Conservation (phyloP, 2,329 filamentous ascomycete species). For the Alternaria ethzedia region DNA sequence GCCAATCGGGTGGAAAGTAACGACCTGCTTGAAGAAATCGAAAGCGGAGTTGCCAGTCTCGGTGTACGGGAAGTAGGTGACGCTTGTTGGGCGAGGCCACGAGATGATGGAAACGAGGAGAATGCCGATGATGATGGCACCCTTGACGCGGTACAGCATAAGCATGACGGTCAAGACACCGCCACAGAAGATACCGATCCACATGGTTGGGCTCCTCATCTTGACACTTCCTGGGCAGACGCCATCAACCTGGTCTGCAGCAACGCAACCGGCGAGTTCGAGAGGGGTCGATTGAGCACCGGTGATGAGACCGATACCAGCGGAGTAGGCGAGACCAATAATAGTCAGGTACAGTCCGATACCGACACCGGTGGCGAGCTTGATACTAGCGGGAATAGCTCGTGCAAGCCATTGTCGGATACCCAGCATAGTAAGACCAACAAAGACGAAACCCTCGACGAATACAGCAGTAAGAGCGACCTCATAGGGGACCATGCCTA, state of each 20-base stretch:
- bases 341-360: conserved; percentile 83
- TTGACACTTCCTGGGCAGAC: conserved; percentile 69
- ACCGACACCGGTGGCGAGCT: conserved; percentile 83
- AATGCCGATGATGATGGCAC: conserved; percentile 84
- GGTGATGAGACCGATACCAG: conserved; percentile 80
- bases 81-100: conserved; percentile 77
- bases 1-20: conserved; percentile 79
- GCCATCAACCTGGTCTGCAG: conserved; percentile 55
- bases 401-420: conserved; percentile 72
- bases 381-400: conserved; percentile 82
- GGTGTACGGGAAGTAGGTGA: conserved; percentile 83
- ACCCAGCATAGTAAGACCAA: conserved; percentile 74
- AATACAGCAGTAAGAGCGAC: conserved; percentile 86
- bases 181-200: conserved; percentile 87
- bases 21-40: conserved; percentile 87
- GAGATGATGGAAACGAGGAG: conserved; percentile 85
- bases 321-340: conserved; percentile 78
- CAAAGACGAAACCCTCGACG: conserved; percentile 85
- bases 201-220: conserved; percentile 84
- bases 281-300: conserved; percentile 72
- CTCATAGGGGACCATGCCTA: conserved; percentile 69
- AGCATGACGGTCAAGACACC: conserved; percentile 80
- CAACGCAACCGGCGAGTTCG: conserved; percentile 75
- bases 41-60: conserved; percentile 72
- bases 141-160: conserved; percentile 86